Evolutionary conservation across 768 basidiomycete genomes (phyloP), one percentile per base, ranked within the genome.

Genomic region (Albatrellus ellisii): DNA sequence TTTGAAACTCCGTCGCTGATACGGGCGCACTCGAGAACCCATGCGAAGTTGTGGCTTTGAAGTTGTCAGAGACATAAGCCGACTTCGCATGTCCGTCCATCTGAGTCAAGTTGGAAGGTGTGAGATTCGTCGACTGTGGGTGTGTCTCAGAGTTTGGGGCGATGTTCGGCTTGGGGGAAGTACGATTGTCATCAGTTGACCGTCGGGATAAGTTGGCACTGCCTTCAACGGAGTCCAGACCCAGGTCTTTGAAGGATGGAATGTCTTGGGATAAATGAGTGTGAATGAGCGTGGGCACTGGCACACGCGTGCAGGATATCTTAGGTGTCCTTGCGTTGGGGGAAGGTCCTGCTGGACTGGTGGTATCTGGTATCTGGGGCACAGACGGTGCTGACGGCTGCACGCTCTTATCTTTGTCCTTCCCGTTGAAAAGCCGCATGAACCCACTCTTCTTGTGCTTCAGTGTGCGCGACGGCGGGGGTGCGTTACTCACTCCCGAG

Each of bases 391-490:
- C 70, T 6, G 59, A 58, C 4, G 53, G 55, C 67, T 44, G 47
- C 28, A 35, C 48, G 25, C 31, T 70, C 39, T 67, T 68, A 18
- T 62, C 60, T 39, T 61, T 61, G 15, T 61, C 61, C 54, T 68
- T 73, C 15, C 68, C 67, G 52, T 78, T 75, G 55, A 88, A 86
- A 9, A 89, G 60, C 39, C 79, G 67, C 77, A 88, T 73, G 54
- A 89, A 84, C 3, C 72, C 85, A 48, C 84, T 87, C 57, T 80
- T 87, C 65, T 81, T 86, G 46, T 79, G 79, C 51, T 73, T 83
- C 38, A 88, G 56, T 2, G 60, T 49, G 51, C 74, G 79, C 8
- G 62, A 63, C 21, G 62, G 53, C 37, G 55, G 18, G 12, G 26
- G 42, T 6, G 39, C 20, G 25, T 48, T 33, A 39, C 45, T 20